These are phyloP conservation scores for Mrakiaceae sp. DNA, from an alignment of 1,284 basidiomycete genomes.

Conservation along the genomic window DNA sequence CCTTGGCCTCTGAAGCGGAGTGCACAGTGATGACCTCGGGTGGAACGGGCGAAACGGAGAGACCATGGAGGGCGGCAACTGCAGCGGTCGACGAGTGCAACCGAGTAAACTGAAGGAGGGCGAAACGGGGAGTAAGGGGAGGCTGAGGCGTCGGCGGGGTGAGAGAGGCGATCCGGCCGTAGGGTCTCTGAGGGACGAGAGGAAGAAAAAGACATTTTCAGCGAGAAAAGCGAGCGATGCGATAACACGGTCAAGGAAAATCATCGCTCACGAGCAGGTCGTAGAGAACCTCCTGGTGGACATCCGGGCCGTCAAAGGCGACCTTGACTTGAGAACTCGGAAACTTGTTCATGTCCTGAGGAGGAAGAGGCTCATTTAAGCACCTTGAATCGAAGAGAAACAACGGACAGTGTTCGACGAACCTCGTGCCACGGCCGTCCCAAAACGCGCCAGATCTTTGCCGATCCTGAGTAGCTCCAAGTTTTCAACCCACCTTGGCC, in stretches of 20 bases:
- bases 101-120: conserved; percentile 44
- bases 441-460: conserved; percentile 64
- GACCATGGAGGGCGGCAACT: conserved; percentile 54
- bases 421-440: conserved; percentile 78
- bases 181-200: background rate
- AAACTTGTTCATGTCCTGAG: conserved; percentile 71
- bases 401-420: conserved; percentile 20
- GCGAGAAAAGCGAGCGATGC: conserved; percentile 6
- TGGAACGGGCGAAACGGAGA: conserved; percentile 38
- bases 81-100: conserved; percentile 66
- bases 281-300: conserved; percentile 65
- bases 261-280: conserved; percentile 40
- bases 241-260: conserved; percentile 7
- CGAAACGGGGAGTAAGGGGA: conserved; percentile 5
- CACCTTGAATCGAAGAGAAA: background rate
- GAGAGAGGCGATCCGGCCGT: conserved; percentile 39
- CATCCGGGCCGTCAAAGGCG: conserved; percentile 75
- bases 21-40: conserved; percentile 19
- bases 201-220: background rate
- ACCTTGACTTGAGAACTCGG: conserved; percentile 60
- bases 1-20: conserved; percentile 17
- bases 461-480: conserved; percentile 39
- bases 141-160: conserved; percentile 49
- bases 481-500: conserved; percentile 13
- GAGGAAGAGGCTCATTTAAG: background rate